These are phyloP conservation scores for thale cress (Arabidopsis thaliana) DNA, from an alignment of 345 rosid genomes.

Conservation along the genomic window TAIR10.1 NC_003070.9:27321001-27321500, in stretches of 20 bases:
- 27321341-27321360: slow-evolving; percentile 80
- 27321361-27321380: slow-evolving; percentile 50
- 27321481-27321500: slow-evolving; percentile 1
- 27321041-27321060: slow-evolving; percentile 10
- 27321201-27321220: slow-evolving; percentile 81
- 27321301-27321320: slow-evolving; percentile 96
- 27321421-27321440: slow-evolving; percentile 71
- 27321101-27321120: slow-evolving; percentile 72
- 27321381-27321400: slow-evolving; percentile 51
- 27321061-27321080: slow-evolving; percentile 15
- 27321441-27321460: slow-evolving; percentile 22
- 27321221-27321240: slow-evolving; percentile 4
- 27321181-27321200: slow-evolving; percentile 90
- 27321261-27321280: background rate
- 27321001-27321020: background rate
- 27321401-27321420: slow-evolving; percentile 77
- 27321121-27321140: slow-evolving; percentile 82
- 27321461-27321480: background rate
- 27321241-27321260: background rate
- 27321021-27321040: slow-evolving; percentile 17
- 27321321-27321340: slow-evolving; percentile 92
- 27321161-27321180: slow-evolving; percentile 71
- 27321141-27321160: slow-evolving; percentile 67
- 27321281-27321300: slow-evolving; percentile 9
- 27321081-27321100: slow-evolving; percentile 23